These are phyloP conservation scores for Neurospora hispaniola DNA, from an alignment of 495 filamentous ascomycete species.

Conservation along the genomic window DNA sequence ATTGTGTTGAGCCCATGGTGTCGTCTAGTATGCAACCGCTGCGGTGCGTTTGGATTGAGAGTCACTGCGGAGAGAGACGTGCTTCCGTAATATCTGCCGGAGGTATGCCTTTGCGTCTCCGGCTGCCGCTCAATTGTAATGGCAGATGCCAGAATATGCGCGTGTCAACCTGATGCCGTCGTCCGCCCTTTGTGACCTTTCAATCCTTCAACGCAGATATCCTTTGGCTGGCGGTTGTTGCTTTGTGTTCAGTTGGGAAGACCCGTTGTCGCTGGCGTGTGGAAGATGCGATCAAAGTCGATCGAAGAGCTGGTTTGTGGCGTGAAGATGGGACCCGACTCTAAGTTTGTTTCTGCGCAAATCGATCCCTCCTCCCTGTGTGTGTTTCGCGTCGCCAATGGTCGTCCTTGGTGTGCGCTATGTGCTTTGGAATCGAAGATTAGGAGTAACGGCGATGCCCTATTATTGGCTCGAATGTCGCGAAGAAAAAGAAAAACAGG, in stretches of 20 bases:
- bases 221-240: neutral
- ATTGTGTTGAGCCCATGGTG: constrained; percentile 57
- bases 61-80: neutral
- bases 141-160: neutral
- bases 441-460: neutral
- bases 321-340: neutral
- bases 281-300: neutral
- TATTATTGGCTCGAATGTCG: neutral
- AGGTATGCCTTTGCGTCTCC: neutral
- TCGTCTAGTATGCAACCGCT: constrained; percentile 16
- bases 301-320: neutral
- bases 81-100: neutral
- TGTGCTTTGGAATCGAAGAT: neutral
- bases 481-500: neutral
- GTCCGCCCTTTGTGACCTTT: neutral
- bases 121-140: neutral
- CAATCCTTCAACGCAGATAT: neutral
- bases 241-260: neutral
- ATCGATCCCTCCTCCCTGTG: neutral
- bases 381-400: neutral
- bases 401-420: neutral
- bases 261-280: neutral
- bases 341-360: neutral
- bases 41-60: constrained; percentile 1
- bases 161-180: neutral